Evolutionary conservation across 306 rosid species (phyloP), one percentile per base, ranked within the genome.

Genomic region (Datisca glomerata): DNA sequence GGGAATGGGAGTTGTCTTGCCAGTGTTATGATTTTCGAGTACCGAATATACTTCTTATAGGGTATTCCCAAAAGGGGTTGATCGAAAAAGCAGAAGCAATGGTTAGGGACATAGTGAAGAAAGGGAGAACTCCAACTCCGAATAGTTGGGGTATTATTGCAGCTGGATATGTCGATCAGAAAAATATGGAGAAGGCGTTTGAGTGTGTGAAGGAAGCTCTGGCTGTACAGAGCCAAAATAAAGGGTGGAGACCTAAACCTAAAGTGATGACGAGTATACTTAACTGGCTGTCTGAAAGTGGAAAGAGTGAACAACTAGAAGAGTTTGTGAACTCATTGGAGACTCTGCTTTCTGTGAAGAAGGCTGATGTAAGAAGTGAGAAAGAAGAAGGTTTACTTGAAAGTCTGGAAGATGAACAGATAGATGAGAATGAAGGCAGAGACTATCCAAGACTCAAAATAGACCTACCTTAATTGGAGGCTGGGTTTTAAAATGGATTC

Each of bases 81-180:
- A 47, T 67, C 12, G 81, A 66, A 53, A 69, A 56, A 29, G 81
- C 81, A 8, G 79, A 75, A 59, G 40, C 48, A 27, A 34, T 58
- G 53, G 68, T 80, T 25, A 52, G 1, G 21, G 59, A 49, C 44
- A 51, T 72, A 33, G 52, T 67, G 1, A 28, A 43, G 35, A 60
- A 59, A 61, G 79, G 85, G 49, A 82, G 55, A 68, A 69, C 56
- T 41, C 94, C 89, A 12, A 64, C 52, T 16, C 94, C 89, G 2
- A 74, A 78, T 66, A 74, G 89, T 47, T 82, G 94, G 94, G 37
- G 62, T 20, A 82, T 82, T 28, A 42, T 78, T 31, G 81, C 89
- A 24, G 48, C 72, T 17, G 89, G 79, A 18, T 72, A 72, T 65
- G 43, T 66, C 48, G 71, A 47, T 25, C 69, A 61, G 49, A 65